Percentiles rank a stretch among this genome's conserved stretches.
phyloP scores from a whole-genome alignment of 2,329 filamentous ascomycete genomes.

The Tolypocladium ovalisporum region DNA sequence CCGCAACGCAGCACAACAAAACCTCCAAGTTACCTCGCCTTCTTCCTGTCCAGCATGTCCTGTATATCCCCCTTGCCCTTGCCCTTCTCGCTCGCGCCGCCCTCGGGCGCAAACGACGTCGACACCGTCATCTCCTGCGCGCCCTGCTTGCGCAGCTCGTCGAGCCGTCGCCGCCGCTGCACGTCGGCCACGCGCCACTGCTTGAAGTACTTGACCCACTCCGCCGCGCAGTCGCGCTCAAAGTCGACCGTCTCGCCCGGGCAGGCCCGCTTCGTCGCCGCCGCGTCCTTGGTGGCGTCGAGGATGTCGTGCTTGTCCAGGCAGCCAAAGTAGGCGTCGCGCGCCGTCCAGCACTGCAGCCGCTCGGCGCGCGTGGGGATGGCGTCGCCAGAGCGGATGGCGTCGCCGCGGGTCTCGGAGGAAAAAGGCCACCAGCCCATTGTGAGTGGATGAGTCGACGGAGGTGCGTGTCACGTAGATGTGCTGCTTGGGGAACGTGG shows the following conservation, averaged over 20 bases:
- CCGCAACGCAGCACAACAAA: background rate
- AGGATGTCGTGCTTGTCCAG: conserved; percentile 73
- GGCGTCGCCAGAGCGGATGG: conserved; percentile 46
- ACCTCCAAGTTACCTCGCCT: conserved; percentile 11
- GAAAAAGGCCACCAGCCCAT: conserved; percentile 41
- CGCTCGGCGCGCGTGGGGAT: conserved; percentile 81
- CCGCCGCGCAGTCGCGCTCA: conserved; percentile 74
- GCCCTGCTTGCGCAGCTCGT: conserved; percentile 63
- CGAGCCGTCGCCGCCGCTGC: conserved; percentile 71
- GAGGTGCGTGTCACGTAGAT: background rate
- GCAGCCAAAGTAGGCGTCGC: conserved; percentile 81
- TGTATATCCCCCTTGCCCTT: conserved; percentile 26
- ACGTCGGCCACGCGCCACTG: conserved; percentile 88
- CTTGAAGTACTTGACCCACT: conserved; percentile 99
- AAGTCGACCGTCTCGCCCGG: conserved; percentile 43
- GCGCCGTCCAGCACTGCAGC: conserved; percentile 76
- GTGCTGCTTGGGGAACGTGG: background rate
- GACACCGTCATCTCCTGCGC: conserved; percentile 47
- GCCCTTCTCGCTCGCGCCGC: conserved; percentile 17
- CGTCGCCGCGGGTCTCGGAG: conserved; percentile 35
- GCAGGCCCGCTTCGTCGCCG: conserved; percentile 27
- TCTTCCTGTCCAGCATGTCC: conserved; percentile 26
- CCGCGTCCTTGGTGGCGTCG: conserved; percentile 45
- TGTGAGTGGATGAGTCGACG: background rate
- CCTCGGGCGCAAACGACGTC: conserved; percentile 24